A percentile compares a stretch with the other conserved stretches of the same genome.
Evolutionary conservation across 495 filamentous ascomycete species (phyloP).

Genomic region (Tuber magnatum): DNA sequence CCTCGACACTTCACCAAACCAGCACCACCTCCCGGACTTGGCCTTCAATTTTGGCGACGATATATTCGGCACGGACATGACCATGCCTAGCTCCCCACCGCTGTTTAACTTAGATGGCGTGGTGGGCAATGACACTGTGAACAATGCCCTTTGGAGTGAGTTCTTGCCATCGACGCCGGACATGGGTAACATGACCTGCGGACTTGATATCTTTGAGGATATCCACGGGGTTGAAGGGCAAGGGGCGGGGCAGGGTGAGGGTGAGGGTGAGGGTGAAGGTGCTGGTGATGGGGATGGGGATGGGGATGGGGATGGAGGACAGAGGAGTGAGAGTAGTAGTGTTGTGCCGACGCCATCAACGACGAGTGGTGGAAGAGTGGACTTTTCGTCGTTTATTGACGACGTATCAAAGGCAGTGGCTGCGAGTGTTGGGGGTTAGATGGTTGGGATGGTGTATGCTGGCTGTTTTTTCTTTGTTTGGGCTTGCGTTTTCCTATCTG

Average conservation of each 20-base stretch:
- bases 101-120: slow-evolving; percentile 26
- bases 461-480: slow-evolving; percentile 9
- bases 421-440: neutral
- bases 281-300: neutral
- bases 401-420: slow-evolving; percentile 24
- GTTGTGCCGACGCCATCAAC: slow-evolving; percentile 15
- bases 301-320: neutral
- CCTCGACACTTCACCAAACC: slow-evolving; percentile 17
- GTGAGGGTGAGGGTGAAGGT: neutral
- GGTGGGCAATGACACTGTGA: slow-evolving; percentile 9
- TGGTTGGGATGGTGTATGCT: slow-evolving; percentile 6
- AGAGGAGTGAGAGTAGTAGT: slow-evolving; percentile 29
- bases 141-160: slow-evolving; percentile 26
- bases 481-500: neutral
- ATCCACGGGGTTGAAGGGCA: slow-evolving; percentile 7
- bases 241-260: slow-evolving; percentile 4
- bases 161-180: slow-evolving; percentile 36
- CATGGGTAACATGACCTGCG: slow-evolving; percentile 23
- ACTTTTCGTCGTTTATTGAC: slow-evolving; percentile 35
- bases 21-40: neutral
- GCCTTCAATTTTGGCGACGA: slow-evolving; percentile 32
- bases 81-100: slow-evolving; percentile 37
- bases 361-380: slow-evolving; percentile 20
- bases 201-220: slow-evolving; percentile 32
- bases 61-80: slow-evolving; percentile 39